Conservation (phyloP, 2,329 filamentous ascomycete species). For the Fusarium papillatum region DNA sequence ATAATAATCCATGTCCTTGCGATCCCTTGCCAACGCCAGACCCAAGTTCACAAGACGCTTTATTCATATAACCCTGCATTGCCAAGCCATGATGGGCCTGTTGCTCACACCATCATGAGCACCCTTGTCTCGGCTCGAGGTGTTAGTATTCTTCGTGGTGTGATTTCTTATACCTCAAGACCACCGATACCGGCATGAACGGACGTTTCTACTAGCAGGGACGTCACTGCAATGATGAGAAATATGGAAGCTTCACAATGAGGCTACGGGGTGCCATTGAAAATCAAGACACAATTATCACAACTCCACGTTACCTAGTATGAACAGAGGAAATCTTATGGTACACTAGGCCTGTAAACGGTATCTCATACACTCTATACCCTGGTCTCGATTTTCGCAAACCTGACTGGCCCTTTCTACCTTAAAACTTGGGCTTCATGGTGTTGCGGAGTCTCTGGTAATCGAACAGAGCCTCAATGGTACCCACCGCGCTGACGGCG, state of each 20-base stretch:
- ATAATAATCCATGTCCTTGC: neutral
- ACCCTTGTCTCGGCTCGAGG: neutral
- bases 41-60: neutral
- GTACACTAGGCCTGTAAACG: slow-evolving; percentile 66
- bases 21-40: neutral
- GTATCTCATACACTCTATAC: slow-evolving; percentile 71
- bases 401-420: slow-evolving; percentile 44
- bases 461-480: slow-evolving; percentile 88
- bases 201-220: neutral
- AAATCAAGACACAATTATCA: slow-evolving; percentile 43
- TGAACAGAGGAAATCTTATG: slow-evolving; percentile 63
- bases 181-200: neutral
- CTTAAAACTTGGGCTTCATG: slow-evolving; percentile 84
- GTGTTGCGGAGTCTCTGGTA: slow-evolving; percentile 86
- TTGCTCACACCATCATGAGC: neutral
- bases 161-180: neutral
- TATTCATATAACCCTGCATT: neutral
- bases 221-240: neutral
- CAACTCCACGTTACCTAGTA: slow-evolving; percentile 49
- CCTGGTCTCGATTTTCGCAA: slow-evolving; percentile 55
- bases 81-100: neutral
- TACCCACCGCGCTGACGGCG: slow-evolving; percentile 92
- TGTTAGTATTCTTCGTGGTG: neutral
- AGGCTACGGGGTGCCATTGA: slow-evolving; percentile 5
- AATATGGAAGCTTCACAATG: neutral